A percentile compares a stretch with the other conserved stretches of the same genome.
phyloP scores from a whole-genome alignment of 331 rosid species.

The Quercus lobata region DNA sequence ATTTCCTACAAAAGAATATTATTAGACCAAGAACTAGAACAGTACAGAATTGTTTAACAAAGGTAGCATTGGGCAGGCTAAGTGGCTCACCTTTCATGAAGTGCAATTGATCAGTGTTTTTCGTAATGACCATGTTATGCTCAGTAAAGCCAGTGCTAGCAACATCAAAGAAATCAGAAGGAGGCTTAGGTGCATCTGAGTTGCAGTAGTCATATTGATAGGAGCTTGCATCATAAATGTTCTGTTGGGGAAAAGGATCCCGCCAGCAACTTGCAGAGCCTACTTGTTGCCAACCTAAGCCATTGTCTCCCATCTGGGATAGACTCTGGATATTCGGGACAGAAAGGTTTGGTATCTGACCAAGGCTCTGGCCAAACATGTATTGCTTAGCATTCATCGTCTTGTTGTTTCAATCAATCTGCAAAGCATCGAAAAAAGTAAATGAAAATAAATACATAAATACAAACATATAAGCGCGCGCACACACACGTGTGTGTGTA shows the following conservation, averaged over 20 bases:
- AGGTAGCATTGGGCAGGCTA: neutral
- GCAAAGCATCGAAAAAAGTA: neutral
- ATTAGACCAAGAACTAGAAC: too few species aligned
- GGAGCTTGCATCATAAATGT: neutral
- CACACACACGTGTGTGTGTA: rapidly evolving
- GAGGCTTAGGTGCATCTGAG: neutral
- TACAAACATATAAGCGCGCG: too few species aligned
- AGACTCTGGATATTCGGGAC: neutral
- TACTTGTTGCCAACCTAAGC: conserved; percentile 1
- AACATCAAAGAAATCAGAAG: neutral
- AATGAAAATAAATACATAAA: too few species aligned
- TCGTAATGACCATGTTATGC: neutral
- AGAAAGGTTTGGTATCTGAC: neutral
- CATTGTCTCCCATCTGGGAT: conserved; percentile 5
- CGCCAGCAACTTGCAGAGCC: neutral
- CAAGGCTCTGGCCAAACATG: neutral
- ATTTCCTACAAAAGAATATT: neutral
- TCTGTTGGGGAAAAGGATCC: too few species aligned
- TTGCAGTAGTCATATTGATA: neutral
- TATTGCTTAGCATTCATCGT: conserved; percentile 12
- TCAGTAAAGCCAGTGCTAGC: neutral
- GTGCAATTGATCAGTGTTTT: neutral
- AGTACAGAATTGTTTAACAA: neutral
- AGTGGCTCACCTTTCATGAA: conserved; percentile 2
- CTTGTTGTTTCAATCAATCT: conserved; percentile 7